Percentiles rank a stretch among this genome's conserved stretches.
These are phyloP conservation scores for Glycine soja DNA, from an alignment of 306 rosid species.

Conservation along the genomic window DNA sequence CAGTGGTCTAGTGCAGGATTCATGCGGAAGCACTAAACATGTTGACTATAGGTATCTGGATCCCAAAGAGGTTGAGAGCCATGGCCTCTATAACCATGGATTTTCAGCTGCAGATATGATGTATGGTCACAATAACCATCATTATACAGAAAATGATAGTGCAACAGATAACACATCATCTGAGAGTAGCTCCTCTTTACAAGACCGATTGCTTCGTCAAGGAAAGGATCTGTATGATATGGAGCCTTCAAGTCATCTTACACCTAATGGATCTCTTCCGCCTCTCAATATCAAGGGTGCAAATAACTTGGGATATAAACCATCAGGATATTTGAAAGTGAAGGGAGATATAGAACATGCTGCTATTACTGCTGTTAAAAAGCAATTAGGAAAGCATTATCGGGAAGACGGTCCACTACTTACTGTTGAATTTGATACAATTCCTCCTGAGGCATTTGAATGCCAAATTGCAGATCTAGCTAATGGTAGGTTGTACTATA, in stretches of 20 bases:
- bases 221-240: conserved; percentile 66
- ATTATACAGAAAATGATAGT: conserved; percentile 58
- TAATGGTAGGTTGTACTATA: conserved; percentile 62
- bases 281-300: conserved; percentile 64
- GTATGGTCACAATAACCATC: conserved; percentile 54
- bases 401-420: conserved; percentile 88
- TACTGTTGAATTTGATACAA: conserved; percentile 82
- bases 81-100: conserved; percentile 70
- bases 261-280: conserved; percentile 62
- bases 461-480: conserved; percentile 59
- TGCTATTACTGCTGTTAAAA: conserved; percentile 94
- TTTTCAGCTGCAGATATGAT: conserved; percentile 60
- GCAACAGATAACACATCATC: conserved; percentile 82
- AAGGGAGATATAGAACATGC: conserved; percentile 96
- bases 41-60: conserved; percentile 78
- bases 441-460: conserved; percentile 97
- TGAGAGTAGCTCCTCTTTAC: conserved; percentile 83
- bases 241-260: conserved; percentile 68
- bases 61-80: conserved; percentile 95
- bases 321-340: conserved; percentile 95
- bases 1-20: conserved; percentile 95
- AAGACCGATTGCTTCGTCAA: conserved; percentile 67
- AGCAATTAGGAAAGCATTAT: conserved; percentile 81
- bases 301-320: conserved; percentile 68
- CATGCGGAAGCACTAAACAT: conserved; percentile 96